These are phyloP conservation scores for Blastomyces emzantsi DNA, from an alignment of 2,329 filamentous ascomycete species.

Conservation along the genomic window DNA sequence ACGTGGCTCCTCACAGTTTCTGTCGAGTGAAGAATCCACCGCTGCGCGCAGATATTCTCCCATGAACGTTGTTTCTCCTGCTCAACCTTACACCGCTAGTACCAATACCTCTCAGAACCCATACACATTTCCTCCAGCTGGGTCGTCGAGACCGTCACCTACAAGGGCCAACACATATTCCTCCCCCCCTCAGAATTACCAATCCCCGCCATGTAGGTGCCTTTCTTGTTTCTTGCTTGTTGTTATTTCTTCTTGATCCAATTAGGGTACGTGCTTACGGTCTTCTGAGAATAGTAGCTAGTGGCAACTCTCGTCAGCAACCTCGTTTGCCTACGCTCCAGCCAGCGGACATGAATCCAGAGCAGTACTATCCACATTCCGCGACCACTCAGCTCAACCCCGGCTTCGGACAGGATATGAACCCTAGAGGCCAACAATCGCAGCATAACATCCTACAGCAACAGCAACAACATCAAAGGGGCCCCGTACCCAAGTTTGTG, in stretches of 20 bases:
- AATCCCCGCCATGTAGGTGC: conserved; percentile 49
- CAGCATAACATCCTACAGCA: conserved; percentile 39
- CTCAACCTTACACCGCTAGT: conserved; percentile 64
- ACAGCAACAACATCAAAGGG: conserved; percentile 41
- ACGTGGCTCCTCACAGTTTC: conserved; percentile 64
- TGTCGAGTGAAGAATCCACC: conserved; percentile 64
- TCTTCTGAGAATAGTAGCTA: conserved; percentile 12
- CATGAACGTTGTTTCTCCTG: conserved; percentile 80
- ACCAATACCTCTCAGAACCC: conserved; percentile 46
- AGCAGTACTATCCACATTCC: conserved; percentile 63
- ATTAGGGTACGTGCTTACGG: conserved; percentile 2
- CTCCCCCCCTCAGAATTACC: conserved; percentile 49
- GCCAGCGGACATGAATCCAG: conserved; percentile 56
- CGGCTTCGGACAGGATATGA: conserved; percentile 48
- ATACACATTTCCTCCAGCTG: conserved; percentile 47
- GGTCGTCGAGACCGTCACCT: conserved; percentile 62
- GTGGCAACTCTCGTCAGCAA: conserved; percentile 34
- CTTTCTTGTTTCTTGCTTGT: neutral
- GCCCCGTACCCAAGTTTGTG: conserved; percentile 78
- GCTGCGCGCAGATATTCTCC: conserved; percentile 90
- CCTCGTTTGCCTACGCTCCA: conserved; percentile 69
- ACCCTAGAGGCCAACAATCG: conserved; percentile 35
- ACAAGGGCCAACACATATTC: conserved; percentile 54
- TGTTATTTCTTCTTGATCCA: neutral
- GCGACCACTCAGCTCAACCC: conserved; percentile 63